phyloP scores from a whole-genome alignment of 2,329 filamentous ascomycete species.

The Juglanconis sp. region DNA sequence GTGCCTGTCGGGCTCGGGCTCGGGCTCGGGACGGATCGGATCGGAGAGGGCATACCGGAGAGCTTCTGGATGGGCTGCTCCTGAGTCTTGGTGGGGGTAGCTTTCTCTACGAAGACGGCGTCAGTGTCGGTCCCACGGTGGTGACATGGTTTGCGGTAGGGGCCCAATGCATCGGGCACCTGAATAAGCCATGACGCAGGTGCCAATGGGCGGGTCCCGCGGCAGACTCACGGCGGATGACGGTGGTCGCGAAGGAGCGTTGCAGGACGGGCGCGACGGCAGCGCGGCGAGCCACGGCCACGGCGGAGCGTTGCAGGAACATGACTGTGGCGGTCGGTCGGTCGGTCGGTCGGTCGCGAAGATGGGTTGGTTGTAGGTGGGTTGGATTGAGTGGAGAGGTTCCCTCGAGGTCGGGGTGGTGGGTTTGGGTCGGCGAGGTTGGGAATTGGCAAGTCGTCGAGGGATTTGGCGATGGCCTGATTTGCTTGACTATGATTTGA shows the following conservation, averaged over 20 bases:
- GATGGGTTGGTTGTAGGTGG: not conserved
- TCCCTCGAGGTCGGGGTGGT: slow-evolving; percentile 23
- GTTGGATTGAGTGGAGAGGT: slow-evolving; percentile 15
- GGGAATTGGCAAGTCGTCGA: slow-evolving; percentile 8
- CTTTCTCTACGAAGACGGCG: slow-evolving; percentile 11
- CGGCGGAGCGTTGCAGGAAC: slow-evolving; percentile 63
- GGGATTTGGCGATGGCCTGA: slow-evolving; percentile 17
- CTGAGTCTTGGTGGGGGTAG: slow-evolving; percentile 15
- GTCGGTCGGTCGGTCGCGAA: slow-evolving; percentile 22
- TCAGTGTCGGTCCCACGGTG: not conserved
- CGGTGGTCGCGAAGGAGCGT: slow-evolving; percentile 59
- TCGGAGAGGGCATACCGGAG: slow-evolving; percentile 12
- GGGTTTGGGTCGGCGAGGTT: not conserved
- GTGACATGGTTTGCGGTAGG: not conserved
- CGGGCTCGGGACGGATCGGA: not conserved
- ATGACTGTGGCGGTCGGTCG: slow-evolving; percentile 38
- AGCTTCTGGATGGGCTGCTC: slow-evolving; percentile 5
- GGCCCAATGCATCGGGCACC: not conserved
- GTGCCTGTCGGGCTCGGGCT: not conserved
- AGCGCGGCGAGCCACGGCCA: slow-evolving; percentile 59
- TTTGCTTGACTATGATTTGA: slow-evolving; percentile 15
- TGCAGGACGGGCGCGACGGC: slow-evolving; percentile 50
- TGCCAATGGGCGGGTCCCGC: slow-evolving; percentile 21
- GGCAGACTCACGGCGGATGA: slow-evolving; percentile 55
- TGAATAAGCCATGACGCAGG: slow-evolving; percentile 12